Percentiles rank a stretch among this genome's conserved stretches.
Evolutionary conservation across 257 asterid genomes (phyloP).

Genomic region (Orobanche coerulescens): DNA sequence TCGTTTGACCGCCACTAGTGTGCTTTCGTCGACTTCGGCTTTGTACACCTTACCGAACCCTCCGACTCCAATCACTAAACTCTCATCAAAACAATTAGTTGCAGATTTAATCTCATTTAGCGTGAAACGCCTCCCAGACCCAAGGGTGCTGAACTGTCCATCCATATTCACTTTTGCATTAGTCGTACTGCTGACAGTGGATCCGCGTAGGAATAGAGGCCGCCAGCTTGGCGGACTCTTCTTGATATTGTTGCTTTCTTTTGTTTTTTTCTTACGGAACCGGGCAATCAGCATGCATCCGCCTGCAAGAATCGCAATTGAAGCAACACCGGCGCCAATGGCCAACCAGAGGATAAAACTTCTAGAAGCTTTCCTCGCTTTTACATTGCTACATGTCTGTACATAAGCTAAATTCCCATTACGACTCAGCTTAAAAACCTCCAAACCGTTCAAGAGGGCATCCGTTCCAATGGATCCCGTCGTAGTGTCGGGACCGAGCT

Average conservation of each 20-base stretch:
- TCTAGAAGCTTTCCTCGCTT: slow-evolving; percentile 32
- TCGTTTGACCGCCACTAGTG: slow-evolving; percentile 61
- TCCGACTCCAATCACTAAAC: slow-evolving; percentile 73
- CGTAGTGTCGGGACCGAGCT: slow-evolving; percentile 67
- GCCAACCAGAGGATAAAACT: slow-evolving; percentile 50
- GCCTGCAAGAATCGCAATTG: slow-evolving; percentile 41
- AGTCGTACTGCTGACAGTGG: slow-evolving; percentile 26
- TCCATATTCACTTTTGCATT: slow-evolving; percentile 33
- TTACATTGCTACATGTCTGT: slow-evolving; percentile 34
- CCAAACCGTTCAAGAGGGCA: slow-evolving; percentile 77
- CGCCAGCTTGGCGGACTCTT: slow-evolving; percentile 54
- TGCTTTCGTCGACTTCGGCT: slow-evolving; percentile 58
- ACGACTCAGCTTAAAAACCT: slow-evolving; percentile 75
- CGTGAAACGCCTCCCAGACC: slow-evolving; percentile 68
- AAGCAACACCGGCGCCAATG: slow-evolving; percentile 57
- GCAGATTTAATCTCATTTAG: slow-evolving; percentile 61
- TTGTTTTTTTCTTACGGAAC: slow-evolving; percentile 35
- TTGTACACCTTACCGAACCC: slow-evolving; percentile 84
- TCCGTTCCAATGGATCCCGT: slow-evolving; percentile 67
- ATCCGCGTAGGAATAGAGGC: slow-evolving; percentile 47
- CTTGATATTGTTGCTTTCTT: slow-evolving; percentile 29
- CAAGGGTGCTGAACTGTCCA: slow-evolving; percentile 32
- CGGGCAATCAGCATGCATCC: slow-evolving; percentile 25
- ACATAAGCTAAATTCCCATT: slow-evolving; percentile 60
- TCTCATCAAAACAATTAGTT: slow-evolving; percentile 60